Evolutionary conservation across 345 rosid genomes (phyloP).

Genomic region (Aquilaria sinensis): DNA sequence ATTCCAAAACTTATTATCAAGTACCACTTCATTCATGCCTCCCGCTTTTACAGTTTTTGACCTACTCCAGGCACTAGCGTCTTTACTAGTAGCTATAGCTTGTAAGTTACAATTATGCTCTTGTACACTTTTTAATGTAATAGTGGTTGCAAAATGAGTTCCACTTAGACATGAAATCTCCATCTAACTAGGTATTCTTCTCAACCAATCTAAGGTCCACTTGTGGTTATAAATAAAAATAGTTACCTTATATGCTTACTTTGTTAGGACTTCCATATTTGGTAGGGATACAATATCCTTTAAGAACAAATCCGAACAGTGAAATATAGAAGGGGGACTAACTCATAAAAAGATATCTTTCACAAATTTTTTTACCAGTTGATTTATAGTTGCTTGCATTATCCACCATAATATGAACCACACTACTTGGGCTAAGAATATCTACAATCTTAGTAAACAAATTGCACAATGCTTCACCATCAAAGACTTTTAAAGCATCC

Average conservation of each 20-base stretch:
- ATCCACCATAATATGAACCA: not conserved
- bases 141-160: not conserved
- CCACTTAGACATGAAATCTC: not conserved
- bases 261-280: not conserved
- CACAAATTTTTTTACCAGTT: not conserved
- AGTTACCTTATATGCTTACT: not conserved
- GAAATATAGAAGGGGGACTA: not conserved
- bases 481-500: not conserved
- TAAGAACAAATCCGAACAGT: not conserved
- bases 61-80: too few relatives aligned
- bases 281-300: not conserved
- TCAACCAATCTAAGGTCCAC: not conserved
- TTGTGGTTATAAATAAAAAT: not conserved
- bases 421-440: not conserved
- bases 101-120: too few relatives aligned
- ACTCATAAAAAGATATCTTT: not conserved
- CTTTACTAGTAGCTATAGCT: too few relatives aligned
- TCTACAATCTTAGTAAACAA: not conserved
- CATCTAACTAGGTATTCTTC: not conserved
- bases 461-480: not conserved
- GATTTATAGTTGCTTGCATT: not conserved
- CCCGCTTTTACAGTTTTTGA: too few relatives aligned
- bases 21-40: too few relatives aligned
- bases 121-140: too few relatives aligned
- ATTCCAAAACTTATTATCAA: too few relatives aligned